phyloP scores from a whole-genome alignment of 2,329 filamentous ascomycete genomes.

The Sarocladium brachiariae region DNA sequence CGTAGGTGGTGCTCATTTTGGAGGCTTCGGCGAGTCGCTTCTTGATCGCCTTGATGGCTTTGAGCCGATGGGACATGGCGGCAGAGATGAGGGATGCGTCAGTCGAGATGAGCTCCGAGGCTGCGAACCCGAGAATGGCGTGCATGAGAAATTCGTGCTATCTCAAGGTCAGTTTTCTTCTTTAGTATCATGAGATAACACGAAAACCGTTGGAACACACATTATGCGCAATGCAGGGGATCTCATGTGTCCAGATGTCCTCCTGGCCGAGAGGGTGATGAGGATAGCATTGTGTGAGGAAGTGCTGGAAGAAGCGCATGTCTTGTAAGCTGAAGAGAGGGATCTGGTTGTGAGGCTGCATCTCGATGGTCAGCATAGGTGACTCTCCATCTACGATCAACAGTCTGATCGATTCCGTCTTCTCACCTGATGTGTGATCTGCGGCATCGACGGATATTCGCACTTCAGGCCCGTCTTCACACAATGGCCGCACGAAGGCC shows the following conservation, averaged over 20 bases:
- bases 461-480: constrained; percentile 55
- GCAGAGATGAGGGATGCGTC: constrained; percentile 46
- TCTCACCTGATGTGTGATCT: constrained; percentile 43
- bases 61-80: constrained; percentile 58
- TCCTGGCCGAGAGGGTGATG: constrained; percentile 60
- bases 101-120: constrained; percentile 52
- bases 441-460: constrained; percentile 50
- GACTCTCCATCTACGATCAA: neutral
- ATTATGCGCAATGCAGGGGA: constrained; percentile 60
- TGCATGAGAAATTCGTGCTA: constrained; percentile 65
- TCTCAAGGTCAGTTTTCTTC: neutral
- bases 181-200: too few species aligned
- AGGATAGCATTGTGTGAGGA: constrained; percentile 54
- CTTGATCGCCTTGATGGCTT: constrained; percentile 58
- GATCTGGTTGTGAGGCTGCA: constrained; percentile 48
- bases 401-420: constrained; percentile 5
- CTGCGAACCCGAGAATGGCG: constrained; percentile 60
- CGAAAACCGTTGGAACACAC: constrained; percentile 30
- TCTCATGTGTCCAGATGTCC: constrained; percentile 58
- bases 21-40: constrained; percentile 40
- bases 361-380: constrained; percentile 7
- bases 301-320: constrained; percentile 65
- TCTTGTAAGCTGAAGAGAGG: constrained; percentile 54
- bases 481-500: constrained; percentile 57
- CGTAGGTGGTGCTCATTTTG: constrained; percentile 33